These are phyloP conservation scores for Nitzschia putrida DNA, from an alignment of 108 stramenopile species.

Conservation along the genomic window DNA sequence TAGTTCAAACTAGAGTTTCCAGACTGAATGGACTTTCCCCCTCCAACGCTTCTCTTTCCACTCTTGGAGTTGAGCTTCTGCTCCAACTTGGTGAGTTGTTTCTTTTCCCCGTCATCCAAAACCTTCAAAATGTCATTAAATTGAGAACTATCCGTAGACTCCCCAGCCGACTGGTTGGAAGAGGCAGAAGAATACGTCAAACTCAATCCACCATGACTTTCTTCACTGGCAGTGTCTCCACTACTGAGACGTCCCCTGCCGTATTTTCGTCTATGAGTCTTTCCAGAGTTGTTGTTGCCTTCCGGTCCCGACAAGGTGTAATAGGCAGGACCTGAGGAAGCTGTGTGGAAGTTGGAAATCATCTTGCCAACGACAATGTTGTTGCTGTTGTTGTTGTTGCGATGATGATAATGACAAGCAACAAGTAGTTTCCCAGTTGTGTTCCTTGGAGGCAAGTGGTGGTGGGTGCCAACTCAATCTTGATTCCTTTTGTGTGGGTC, in stretches of 20 bases:
- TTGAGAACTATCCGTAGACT: conserved; percentile 8
- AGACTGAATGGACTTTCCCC: not conserved
- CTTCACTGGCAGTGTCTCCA: conserved; percentile 4
- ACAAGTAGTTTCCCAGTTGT: too few relatives aligned
- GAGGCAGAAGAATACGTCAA: conserved; percentile 9
- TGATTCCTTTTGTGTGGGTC: too few relatives aligned
- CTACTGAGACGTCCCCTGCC: not conserved
- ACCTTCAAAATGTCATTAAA: conserved; percentile 8
- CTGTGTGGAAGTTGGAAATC: conserved; percentile 24
- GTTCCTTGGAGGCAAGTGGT: too few relatives aligned
- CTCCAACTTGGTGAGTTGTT: conserved; percentile 2
- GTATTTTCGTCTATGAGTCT: not conserved
- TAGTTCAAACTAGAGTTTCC: conserved; percentile 14
- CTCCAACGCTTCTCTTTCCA: not conserved
- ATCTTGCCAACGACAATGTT: not conserved
- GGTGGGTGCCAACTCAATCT: too few relatives aligned
- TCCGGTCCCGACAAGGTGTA: conserved; percentile 3
- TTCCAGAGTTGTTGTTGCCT: not conserved
- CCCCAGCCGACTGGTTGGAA: conserved; percentile 12
- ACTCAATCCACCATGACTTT: conserved; percentile 4
- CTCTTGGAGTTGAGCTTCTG: not conserved
- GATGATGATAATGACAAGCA: too few relatives aligned
- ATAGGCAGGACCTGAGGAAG: conserved; percentile 4
- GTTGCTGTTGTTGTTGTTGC: too few relatives aligned
- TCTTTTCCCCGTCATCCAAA: conserved; percentile 8